phyloP scores from a whole-genome alignment of 495 filamentous ascomycete genomes.

The Stereocaulon alpinum region DNA sequence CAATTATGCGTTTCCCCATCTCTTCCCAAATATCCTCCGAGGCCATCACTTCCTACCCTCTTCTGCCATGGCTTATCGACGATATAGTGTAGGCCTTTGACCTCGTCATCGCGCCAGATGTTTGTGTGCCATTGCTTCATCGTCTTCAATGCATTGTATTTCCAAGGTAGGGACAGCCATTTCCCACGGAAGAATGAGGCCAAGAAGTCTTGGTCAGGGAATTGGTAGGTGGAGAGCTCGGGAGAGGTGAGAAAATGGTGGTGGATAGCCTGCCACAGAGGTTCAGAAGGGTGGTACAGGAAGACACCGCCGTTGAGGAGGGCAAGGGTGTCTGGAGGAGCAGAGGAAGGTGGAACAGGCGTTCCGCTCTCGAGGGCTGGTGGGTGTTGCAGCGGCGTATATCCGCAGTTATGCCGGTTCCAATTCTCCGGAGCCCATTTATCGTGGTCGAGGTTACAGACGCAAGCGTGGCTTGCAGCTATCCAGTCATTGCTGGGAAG shows the following conservation, averaged over 20 bases:
- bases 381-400: constrained; percentile 32
- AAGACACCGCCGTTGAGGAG: constrained; percentile 65
- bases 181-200: constrained; percentile 34
- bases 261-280: constrained; percentile 31
- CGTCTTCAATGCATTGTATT: constrained; percentile 47
- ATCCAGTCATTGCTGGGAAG: constrained; percentile 31
- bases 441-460: constrained; percentile 41
- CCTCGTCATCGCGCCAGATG: constrained; percentile 44
- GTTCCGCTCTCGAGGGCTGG: constrained; percentile 23
- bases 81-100: constrained; percentile 43
- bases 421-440: constrained; percentile 40
- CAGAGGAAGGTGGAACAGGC: constrained; percentile 17
- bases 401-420: constrained; percentile 40
- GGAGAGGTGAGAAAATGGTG: constrained; percentile 29
- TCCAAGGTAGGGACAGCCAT: constrained; percentile 37
- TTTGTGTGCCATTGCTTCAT: constrained; percentile 40
- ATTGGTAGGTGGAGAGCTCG: constrained; percentile 31
- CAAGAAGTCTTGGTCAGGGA: constrained; percentile 47
- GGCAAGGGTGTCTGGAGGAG: constrained; percentile 26
- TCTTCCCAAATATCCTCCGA: constrained; percentile 33
- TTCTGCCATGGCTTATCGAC: constrained; percentile 48
- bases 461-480: constrained; percentile 40
- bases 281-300: constrained; percentile 35
- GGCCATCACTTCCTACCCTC: constrained; percentile 32
- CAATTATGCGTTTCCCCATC: constrained; percentile 38